Evolutionary conservation across 2,329 filamentous ascomycete genomes (phyloP).

Genomic region (Alternaria ethzedia): DNA sequence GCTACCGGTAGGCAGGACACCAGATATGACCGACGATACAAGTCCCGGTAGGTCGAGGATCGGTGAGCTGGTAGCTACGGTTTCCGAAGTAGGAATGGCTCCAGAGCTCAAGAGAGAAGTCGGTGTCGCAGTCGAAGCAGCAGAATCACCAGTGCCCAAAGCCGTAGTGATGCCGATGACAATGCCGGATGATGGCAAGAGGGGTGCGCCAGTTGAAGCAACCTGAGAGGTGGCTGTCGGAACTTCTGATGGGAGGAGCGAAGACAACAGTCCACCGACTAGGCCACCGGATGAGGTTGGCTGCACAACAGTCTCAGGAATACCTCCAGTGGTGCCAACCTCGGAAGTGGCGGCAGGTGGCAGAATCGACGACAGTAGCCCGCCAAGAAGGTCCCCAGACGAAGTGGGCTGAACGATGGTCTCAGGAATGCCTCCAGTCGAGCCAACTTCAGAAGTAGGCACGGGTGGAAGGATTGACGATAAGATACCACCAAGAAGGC

Average conservation of each 20-base stretch:
- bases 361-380: conserved; percentile 20
- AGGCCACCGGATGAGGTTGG: conserved; percentile 13
- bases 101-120: conserved; percentile 21
- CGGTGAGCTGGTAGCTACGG: conserved; percentile 15
- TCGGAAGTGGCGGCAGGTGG: conserved; percentile 18
- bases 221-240: conserved; percentile 18
- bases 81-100: conserved; percentile 31
- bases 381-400: conserved; percentile 10
- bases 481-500: not conserved
- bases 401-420: conserved; percentile 12
- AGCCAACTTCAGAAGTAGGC: conserved; percentile 17
- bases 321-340: conserved; percentile 17
- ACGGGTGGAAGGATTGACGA: conserved; percentile 19
- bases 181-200: conserved; percentile 31
- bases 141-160: conserved; percentile 30
- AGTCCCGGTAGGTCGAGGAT: conserved; percentile 20
- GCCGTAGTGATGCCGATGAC: conserved; percentile 47
- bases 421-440: conserved; percentile 23
- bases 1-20: conserved; percentile 24
- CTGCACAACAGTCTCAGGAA: conserved; percentile 16
- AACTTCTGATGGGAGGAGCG: conserved; percentile 13
- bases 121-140: conserved; percentile 15
- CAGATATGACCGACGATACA: conserved; percentile 29
- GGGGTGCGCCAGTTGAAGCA: conserved; percentile 29
- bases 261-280: conserved; percentile 18